phyloP scores from a whole-genome alignment of 257 asterid genomes.

The Thymus quinquecostatus region DNA sequence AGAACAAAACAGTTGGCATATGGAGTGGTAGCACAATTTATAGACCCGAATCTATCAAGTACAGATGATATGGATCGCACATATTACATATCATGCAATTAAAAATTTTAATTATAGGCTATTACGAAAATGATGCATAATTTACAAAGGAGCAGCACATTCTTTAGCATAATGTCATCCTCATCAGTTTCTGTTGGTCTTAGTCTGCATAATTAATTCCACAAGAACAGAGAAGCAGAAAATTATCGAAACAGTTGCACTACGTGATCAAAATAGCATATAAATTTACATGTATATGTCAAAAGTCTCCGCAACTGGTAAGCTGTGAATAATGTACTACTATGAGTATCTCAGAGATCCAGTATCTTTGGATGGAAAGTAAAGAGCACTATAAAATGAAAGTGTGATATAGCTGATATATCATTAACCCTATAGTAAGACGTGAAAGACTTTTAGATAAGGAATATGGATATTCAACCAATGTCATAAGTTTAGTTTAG shows the following conservation, averaged over 20 bases:
- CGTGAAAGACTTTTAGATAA: conserved; percentile 2
- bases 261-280: conserved; percentile 9
- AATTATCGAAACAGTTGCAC: neutral
- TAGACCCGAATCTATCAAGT: neutral
- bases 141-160: neutral
- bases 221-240: conserved; percentile 13
- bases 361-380: neutral
- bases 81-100: neutral
- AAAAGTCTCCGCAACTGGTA: conserved; percentile 3
- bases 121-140: neutral
- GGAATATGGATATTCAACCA: neutral
- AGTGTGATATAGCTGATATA: conserved; percentile 16
- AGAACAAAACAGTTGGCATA: conserved; percentile 7
- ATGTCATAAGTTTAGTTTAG: neutral
- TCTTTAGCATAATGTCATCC: neutral
- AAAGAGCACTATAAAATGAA: neutral
- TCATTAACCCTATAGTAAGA: neutral
- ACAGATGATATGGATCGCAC: neutral
- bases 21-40: neutral
- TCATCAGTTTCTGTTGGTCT: conserved; percentile 1
- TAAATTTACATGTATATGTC: neutral
- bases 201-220: conserved; percentile 20
- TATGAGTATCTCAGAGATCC: conserved; percentile 4
- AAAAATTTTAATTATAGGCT: conserved; percentile 3
- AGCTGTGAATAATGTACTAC: neutral